These are phyloP conservation scores for Suillus hirtellus DNA, from an alignment of 768 basidiomycete genomes.

Conservation along the genomic window DNA sequence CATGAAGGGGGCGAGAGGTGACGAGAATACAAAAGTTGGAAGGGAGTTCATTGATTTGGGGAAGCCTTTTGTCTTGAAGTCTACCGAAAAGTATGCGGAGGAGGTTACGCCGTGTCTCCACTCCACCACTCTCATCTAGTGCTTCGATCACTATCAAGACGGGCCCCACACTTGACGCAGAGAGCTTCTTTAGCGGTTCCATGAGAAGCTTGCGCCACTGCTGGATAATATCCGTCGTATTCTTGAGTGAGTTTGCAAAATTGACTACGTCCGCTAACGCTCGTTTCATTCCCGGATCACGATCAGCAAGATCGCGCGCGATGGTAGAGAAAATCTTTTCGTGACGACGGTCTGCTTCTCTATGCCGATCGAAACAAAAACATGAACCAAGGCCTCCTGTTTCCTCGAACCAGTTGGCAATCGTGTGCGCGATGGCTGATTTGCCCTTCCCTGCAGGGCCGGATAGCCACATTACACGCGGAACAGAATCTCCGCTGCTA, in stretches of 20 bases:
- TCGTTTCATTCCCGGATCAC: conserved; percentile 12
- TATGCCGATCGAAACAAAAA: conserved; percentile 18
- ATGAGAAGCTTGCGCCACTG: conserved; percentile 23
- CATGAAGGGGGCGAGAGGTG: conserved; percentile 12
- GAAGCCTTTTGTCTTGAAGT: neutral
- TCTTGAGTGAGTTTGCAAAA: neutral
- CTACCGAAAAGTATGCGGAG: conserved; percentile 18
- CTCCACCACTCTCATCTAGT: conserved; percentile 18
- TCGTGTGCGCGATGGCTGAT: conserved; percentile 25
- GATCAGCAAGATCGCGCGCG: conserved; percentile 22
- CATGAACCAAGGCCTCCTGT: conserved; percentile 20
- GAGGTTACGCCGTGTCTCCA: conserved; percentile 19
- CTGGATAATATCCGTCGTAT: neutral
- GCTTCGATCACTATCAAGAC: conserved; percentile 29
- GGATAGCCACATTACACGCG: too few species aligned
- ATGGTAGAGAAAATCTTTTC: conserved; percentile 32
- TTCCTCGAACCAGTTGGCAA: conserved; percentile 14
- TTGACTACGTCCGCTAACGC: neutral
- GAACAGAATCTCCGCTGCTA: too few species aligned
- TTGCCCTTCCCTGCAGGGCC: too few species aligned
- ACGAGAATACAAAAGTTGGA: conserved; percentile 12
- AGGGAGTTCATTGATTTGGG: conserved; percentile 3
- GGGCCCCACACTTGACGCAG: conserved; percentile 16
- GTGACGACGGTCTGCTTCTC: conserved; percentile 5
- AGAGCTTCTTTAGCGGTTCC: conserved; percentile 11